Evolutionary conservation across 805 yeast species (phyloP), one percentile per base, ranked within the genome.

Genomic region (Candida nanaspora): DNA sequence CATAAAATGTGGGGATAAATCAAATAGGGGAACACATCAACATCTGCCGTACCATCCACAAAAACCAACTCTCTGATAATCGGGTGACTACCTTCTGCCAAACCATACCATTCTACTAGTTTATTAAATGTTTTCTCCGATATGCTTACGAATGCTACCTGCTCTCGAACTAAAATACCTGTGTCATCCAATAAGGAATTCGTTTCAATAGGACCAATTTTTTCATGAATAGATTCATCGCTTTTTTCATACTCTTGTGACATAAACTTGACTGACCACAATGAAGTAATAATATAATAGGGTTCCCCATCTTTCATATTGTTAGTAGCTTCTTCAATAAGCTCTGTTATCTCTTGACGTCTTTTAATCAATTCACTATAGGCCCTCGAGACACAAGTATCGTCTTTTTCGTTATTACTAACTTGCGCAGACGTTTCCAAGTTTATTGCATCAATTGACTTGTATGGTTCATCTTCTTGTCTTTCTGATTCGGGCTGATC

Each of bases 21-120:
- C 2, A 63, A 63, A 31, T 46, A 43, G 5, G 51, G 40, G n/a
- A 57, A 58, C 22, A 56, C 37, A 18, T 48, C 46, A 22, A 49
- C 41, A 23, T 50, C 48, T 6, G 53, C 56, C 30, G 60, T 62
- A 11, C 43, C 37, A 4, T 41, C 37, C 23, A 47, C 49, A 38
- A 45, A 41, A 19, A 69, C 49, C 9, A 66, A 46, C 15, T 46
- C 51, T 3, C 79, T 65, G n/a, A 48, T 45, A 1, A 71, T 56
- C 0, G 72, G 65, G 6, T 46, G 44, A 6, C 70, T 62, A 4
- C 52, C 54, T 1, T 69, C 68, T 1, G 58, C 52, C 19, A 74
- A 38, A 0, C 83, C 84, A 55, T 78, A 80, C 80, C 82, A 75
- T 26, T 65, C 62, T 1, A 54, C 57, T 9, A 82, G 55, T 43